Base-by-base conservation (phyloP, 495 filamentous ascomycete species). In the Pyrenopolyporus hunteri region DNA sequence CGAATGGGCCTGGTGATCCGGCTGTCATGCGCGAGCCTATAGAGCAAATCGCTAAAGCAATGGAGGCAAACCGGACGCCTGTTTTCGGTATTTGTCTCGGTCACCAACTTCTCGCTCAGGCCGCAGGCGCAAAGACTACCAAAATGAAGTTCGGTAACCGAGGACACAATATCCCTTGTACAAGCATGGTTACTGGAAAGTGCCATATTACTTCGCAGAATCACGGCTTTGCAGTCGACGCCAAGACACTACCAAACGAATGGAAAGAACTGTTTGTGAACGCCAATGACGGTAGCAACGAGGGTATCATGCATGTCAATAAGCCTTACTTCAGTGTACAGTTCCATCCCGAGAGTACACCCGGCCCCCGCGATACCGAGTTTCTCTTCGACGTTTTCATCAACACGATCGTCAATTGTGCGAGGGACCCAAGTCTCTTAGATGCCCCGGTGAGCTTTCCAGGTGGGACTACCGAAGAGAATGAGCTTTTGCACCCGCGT, bases 131-230 rank as follows among this genome's bases (percentile, higher is more conserved):
- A 31, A 82, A 84, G 25, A 98, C 94, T 2, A 70, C 79, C 54
- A 98, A 98, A 78, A 95, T 98, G 89, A 97, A 97, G 80, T 98
- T 97, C 68, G 94, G 94, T 76, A 98, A 98, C 76, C 90, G 94
- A 67, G 94, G 94, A 31, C 92, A 97, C 80, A 98, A 98, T 72
- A 97, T 98, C 70, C 94, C 94, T 20, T 97, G 94, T 79, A 98
- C 93, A 17, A 96, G 90, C 74, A 84, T 93, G 82, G 76, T 96
- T 57, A 92, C 92, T 31, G 95, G 94, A 46, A 90, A 91, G 73
- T 98, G 94, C 72, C 92, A 98, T 75, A 98, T 98, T 71, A 98
- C 94, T 16, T 98, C 94, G 2, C 94, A 98, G 74, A 98, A 98
- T 70, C 92, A 97, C 71, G 94, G 94, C 70, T 98, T 85, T 69